Conservation (phyloP, 108 stramenopile genomes). For the Asterionellopsis glacialis region DNA sequence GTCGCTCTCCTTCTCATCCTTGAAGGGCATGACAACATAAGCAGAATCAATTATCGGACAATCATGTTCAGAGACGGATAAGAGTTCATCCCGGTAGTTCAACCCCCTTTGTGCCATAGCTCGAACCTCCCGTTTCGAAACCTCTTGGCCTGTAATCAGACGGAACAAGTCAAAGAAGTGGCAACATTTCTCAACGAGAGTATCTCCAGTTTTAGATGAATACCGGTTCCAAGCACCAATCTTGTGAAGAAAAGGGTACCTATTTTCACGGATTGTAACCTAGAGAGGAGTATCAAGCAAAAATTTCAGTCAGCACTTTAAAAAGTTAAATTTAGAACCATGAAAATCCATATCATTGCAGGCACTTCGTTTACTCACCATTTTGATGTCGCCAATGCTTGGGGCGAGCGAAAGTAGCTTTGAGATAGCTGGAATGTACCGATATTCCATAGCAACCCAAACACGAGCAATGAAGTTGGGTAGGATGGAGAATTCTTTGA, state of each 20-base stretch:
- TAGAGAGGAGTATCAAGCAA: too few species aligned
- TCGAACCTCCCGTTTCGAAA: conserved; percentile 26
- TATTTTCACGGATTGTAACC: conserved; percentile 76
- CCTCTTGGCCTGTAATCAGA: conserved; percentile 72
- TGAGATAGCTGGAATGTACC: conserved; percentile 80
- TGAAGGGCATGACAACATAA: conserved; percentile 70
- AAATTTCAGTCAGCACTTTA: too few species aligned
- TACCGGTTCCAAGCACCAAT: conserved; percentile 81
- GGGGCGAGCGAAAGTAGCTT: conserved; percentile 61
- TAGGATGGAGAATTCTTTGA: conserved; percentile 23
- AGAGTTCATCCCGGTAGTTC: conserved; percentile 51
- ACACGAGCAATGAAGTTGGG: conserved; percentile 42
- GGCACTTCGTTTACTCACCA: conserved; percentile 9
- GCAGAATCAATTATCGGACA: conserved; percentile 81
- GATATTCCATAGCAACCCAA: conserved; percentile 89
- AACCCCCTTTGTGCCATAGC: conserved; percentile 62
- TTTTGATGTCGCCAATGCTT: conserved; percentile 69
- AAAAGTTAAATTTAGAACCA: too few species aligned
- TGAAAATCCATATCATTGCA: too few species aligned
- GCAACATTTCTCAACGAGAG: conserved; percentile 82
- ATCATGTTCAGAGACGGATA: background rate
- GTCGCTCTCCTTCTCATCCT: conserved; percentile 1
- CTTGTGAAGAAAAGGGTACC: conserved; percentile 80
- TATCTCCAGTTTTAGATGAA: conserved; percentile 64
- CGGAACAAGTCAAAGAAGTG: conserved; percentile 88